phyloP scores from a whole-genome alignment of 306 rosid genomes.

The Prunus kanzakura region DNA sequence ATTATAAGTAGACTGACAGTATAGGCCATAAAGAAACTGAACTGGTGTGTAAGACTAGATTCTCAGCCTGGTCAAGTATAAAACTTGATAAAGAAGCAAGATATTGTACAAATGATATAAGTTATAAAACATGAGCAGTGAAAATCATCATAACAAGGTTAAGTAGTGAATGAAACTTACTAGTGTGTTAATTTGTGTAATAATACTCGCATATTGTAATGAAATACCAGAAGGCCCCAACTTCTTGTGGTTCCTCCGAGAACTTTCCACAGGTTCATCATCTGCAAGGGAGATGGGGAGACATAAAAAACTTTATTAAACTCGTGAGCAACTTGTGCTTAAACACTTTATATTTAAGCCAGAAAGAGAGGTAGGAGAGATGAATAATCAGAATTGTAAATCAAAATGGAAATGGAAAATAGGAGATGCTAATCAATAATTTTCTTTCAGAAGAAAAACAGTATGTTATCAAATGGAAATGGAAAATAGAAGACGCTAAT shows the following conservation, averaged over 20 bases:
- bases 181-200: conserved; percentile 72
- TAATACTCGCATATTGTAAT: conserved; percentile 68
- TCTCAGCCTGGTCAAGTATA: too few species aligned
- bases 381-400: not conserved
- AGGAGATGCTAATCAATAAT: not conserved
- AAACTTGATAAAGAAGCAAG: too few species aligned
- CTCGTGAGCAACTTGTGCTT: too few species aligned
- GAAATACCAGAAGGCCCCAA: conserved; percentile 86
- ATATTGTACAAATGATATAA: not conserved
- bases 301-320: not conserved
- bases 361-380: not conserved
- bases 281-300: conserved; percentile 42
- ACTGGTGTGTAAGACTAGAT: too few species aligned
- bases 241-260: conserved; percentile 48
- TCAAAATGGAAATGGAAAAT: not conserved
- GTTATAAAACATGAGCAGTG: not conserved
- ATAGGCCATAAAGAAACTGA: too few species aligned
- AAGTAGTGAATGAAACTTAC: conserved; percentile 41
- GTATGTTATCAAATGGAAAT: not conserved
- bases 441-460: not conserved
- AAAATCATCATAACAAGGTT: not conserved
- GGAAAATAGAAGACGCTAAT: not conserved
- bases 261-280: conserved; percentile 38
- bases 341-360: not conserved
- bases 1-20: too few species aligned